Evolutionary conservation across 345 rosid species (phyloP).

Genomic region (Ceriops tagal): DNA sequence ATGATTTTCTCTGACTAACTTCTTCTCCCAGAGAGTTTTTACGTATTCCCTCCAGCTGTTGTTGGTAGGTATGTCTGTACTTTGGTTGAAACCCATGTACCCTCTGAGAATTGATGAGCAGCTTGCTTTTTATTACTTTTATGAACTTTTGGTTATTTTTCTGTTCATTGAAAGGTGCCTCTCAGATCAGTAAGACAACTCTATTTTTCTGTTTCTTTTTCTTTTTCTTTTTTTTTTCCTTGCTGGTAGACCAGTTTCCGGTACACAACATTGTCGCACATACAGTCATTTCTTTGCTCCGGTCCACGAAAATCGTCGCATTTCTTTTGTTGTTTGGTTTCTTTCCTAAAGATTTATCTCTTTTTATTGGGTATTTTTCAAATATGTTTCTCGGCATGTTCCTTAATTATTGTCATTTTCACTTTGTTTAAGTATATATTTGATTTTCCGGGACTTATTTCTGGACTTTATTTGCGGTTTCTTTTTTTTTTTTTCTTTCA

Average conservation of each 20-base stretch:
- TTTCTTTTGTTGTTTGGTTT: slow-evolving; percentile 3
- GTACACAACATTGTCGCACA: neutral
- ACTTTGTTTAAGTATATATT: neutral
- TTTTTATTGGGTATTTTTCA: neutral
- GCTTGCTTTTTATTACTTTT: slow-evolving; percentile 7
- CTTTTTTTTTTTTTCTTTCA: neutral
- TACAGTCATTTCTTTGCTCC: neutral
- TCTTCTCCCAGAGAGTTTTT: slow-evolving; percentile 13
- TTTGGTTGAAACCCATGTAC: slow-evolving; percentile 17
- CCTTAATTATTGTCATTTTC: no score
- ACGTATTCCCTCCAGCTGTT: slow-evolving; percentile 19
- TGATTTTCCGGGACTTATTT: neutral
- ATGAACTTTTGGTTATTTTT: slow-evolving; percentile 1
- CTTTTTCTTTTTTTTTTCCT: neutral
- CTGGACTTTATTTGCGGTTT: neutral
- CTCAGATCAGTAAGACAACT: slow-evolving; percentile 9
- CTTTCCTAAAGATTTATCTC: neutral
- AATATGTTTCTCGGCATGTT: neutral
- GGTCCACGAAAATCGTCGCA: neutral
- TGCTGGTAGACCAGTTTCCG: neutral
- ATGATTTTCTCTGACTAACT: slow-evolving; percentile 1
- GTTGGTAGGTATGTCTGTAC: slow-evolving; percentile 36
- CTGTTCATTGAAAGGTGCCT: neutral
- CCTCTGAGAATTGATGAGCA: slow-evolving; percentile 8
- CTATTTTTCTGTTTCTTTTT: neutral